Percentiles rank a stretch among this genome's conserved stretches.
phyloP scores from a whole-genome alignment of 768 basidiomycete genomes.

The Cubamyces sp. region DNA sequence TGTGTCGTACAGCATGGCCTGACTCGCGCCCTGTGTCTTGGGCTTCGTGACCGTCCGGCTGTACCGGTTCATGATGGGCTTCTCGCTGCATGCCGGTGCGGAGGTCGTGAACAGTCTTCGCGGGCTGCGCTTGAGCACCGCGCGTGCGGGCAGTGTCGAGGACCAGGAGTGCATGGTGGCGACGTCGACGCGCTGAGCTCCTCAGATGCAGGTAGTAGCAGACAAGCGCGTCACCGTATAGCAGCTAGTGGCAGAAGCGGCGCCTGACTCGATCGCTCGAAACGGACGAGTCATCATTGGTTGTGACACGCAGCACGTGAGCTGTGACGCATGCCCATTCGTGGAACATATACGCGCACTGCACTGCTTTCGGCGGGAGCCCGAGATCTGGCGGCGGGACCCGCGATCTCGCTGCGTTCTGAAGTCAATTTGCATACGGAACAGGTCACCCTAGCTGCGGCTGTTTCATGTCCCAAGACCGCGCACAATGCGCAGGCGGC shows the following conservation, averaged over 20 bases:
- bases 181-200: background rate
- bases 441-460: conserved; percentile 3
- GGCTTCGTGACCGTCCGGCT: conserved; percentile 85
- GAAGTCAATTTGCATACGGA: conserved; percentile 1
- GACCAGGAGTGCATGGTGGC: conserved; percentile 23
- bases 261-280: background rate
- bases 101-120: conserved; percentile 26
- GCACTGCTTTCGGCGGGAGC: conserved; percentile 21
- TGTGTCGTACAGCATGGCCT: conserved; percentile 99
- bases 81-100: conserved; percentile 27
- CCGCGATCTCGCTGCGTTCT: conserved; percentile 17
- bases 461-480: conserved; percentile 2
- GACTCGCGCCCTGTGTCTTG: conserved; percentile 94
- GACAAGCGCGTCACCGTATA: background rate
- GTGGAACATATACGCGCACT: background rate
- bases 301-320: conserved; percentile 19
- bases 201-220: background rate
- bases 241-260: background rate
- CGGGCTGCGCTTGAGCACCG: conserved; percentile 7
- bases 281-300: conserved; percentile 23
- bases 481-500: background rate
- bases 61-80: conserved; percentile 57
- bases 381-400: conserved; percentile 11
- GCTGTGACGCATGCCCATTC: background rate
- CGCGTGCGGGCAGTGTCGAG: conserved; percentile 18